Percentiles rank a stretch among this genome's conserved stretches.
phyloP scores from a whole-genome alignment of 2,329 filamentous ascomycete species.

The Apiospora saccharicola region DNA sequence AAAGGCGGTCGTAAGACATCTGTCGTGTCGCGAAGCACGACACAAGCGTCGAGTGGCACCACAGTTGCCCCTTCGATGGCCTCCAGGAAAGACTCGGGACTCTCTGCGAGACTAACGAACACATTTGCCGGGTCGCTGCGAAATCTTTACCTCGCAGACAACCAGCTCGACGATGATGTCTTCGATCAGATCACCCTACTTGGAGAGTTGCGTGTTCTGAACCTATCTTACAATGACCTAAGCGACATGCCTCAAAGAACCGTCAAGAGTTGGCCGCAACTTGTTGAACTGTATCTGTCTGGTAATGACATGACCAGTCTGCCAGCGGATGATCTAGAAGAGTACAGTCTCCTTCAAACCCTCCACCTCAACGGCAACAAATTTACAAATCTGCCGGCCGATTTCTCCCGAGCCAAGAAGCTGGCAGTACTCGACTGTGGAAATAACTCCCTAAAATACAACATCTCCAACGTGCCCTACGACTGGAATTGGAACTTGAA shows the following conservation, averaged over 20 bases:
- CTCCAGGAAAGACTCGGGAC: constrained; percentile 85
- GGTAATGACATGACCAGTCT: constrained; percentile 93
- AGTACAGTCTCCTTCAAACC: constrained; percentile 84
- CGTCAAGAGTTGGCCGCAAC: constrained; percentile 86
- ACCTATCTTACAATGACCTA: constrained; percentile 93
- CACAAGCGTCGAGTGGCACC: constrained; percentile 52
- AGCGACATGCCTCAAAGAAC: constrained; percentile 90
- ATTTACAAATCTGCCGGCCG: constrained; percentile 94
- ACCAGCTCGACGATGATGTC: constrained; percentile 91
- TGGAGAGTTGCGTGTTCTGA: constrained; percentile 84
- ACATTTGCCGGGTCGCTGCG: constrained; percentile 89
- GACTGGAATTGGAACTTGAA: constrained; percentile 99
- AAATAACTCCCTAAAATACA: constrained; percentile 96
- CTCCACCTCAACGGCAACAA: constrained; percentile 98
- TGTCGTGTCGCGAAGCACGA: constrained; percentile 71
- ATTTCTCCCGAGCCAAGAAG: constrained; percentile 92
- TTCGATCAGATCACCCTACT: constrained; percentile 90
- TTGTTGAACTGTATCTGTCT: constrained; percentile 92
- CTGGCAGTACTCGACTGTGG: constrained; percentile 92
- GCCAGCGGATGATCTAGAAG: constrained; percentile 92
- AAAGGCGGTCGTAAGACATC: constrained; percentile 87
- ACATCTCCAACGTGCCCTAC: constrained; percentile 98
- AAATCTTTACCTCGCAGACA: constrained; percentile 90
- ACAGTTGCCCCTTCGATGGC: constrained; percentile 61
- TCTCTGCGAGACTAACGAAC: constrained; percentile 79